These are phyloP conservation scores for Boletus subluridellus DNA, from an alignment of 1,284 basidiomycete genomes.

Conservation along the genomic window DNA sequence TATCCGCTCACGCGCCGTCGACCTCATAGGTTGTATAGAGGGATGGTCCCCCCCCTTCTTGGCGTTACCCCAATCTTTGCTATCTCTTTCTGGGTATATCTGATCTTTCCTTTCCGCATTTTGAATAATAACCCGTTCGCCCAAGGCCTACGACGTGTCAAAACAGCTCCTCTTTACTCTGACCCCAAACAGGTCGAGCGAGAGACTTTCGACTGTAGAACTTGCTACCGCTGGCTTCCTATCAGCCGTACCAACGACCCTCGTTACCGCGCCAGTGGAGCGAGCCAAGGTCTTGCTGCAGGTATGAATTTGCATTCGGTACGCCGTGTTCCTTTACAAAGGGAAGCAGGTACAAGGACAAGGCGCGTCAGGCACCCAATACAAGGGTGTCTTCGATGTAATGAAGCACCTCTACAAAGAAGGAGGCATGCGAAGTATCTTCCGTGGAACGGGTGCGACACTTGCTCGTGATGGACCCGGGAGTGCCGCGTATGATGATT, in stretches of 20 bases:
- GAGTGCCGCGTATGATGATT: conserved; percentile 76
- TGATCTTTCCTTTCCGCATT: not conserved
- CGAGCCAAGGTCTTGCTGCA: conserved; percentile 96
- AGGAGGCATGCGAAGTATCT: conserved; percentile 90
- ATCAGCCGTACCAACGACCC: conserved; percentile 89
- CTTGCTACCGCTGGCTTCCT: conserved; percentile 93
- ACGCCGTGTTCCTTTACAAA: not conserved
- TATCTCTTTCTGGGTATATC: conserved; percentile 89
- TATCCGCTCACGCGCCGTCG: conserved; percentile 2
- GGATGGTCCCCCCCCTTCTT: conserved; percentile 92
- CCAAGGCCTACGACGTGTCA: conserved; percentile 91
- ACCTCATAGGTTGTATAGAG: conserved; percentile 78
- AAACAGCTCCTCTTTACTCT: conserved; percentile 80
- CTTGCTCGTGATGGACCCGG: conserved; percentile 94
- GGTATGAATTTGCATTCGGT: conserved; percentile 40
- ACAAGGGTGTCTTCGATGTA: conserved; percentile 92
- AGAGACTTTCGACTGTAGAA: conserved; percentile 72
- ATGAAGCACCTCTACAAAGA: conserved; percentile 90
- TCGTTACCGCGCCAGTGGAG: conserved; percentile 94
- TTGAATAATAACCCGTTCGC: conserved; percentile 5
- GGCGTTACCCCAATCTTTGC: conserved; percentile 99
- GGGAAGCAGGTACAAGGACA: conserved; percentile 79
- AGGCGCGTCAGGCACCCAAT: conserved; percentile 67
- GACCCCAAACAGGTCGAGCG: conserved; percentile 66
- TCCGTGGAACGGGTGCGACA: conserved; percentile 90